Conservation (phyloP, 495 filamentous ascomycete species). For the Aspergillus ellipticus region DNA sequence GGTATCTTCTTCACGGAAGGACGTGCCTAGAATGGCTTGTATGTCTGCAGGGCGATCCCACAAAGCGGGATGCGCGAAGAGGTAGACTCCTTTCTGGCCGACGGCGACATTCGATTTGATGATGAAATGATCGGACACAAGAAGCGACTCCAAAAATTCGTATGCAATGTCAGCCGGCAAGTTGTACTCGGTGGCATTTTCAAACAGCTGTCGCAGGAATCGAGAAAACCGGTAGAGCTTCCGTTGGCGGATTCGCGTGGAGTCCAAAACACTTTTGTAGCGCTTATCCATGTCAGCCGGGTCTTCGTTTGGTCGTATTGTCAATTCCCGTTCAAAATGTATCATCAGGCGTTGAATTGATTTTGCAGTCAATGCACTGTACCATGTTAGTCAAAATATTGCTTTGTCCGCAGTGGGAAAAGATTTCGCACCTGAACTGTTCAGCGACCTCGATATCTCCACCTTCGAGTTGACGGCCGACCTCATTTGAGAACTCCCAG, state of each 20-base stretch:
- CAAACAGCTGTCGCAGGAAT: slow-evolving; percentile 85
- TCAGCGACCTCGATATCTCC: slow-evolving; percentile 98
- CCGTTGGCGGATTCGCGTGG: slow-evolving; percentile 88
- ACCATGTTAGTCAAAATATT: slow-evolving; percentile 15
- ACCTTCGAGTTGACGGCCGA: slow-evolving; percentile 80
- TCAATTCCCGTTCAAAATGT: slow-evolving; percentile 88
- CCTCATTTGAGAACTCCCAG: slow-evolving; percentile 92
- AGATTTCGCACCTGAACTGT: slow-evolving; percentile 70
- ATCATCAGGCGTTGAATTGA: slow-evolving; percentile 80
- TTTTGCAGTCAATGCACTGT: slow-evolving; percentile 82
- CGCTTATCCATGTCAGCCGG: slow-evolving; percentile 89
- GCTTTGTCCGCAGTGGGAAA: neutral
- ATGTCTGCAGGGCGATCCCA: slow-evolving; percentile 73
- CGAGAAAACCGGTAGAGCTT: slow-evolving; percentile 83
- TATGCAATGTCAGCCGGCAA: slow-evolving; percentile 61
- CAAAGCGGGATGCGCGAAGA: slow-evolving; percentile 81
- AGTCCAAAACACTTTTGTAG: slow-evolving; percentile 92
- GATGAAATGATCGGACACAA: slow-evolving; percentile 82
- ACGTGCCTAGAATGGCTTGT: slow-evolving; percentile 79
- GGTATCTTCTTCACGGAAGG: slow-evolving; percentile 71
- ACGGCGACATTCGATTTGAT: slow-evolving; percentile 53
- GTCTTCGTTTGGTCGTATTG: slow-evolving; percentile 74
- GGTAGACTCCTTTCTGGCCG: slow-evolving; percentile 67
- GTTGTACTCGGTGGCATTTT: slow-evolving; percentile 93
- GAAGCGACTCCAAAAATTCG: slow-evolving; percentile 75